Base-by-base conservation (phyloP, 1,284 basidiomycete genomes). In the Leucoagaricus sp. region DNA sequence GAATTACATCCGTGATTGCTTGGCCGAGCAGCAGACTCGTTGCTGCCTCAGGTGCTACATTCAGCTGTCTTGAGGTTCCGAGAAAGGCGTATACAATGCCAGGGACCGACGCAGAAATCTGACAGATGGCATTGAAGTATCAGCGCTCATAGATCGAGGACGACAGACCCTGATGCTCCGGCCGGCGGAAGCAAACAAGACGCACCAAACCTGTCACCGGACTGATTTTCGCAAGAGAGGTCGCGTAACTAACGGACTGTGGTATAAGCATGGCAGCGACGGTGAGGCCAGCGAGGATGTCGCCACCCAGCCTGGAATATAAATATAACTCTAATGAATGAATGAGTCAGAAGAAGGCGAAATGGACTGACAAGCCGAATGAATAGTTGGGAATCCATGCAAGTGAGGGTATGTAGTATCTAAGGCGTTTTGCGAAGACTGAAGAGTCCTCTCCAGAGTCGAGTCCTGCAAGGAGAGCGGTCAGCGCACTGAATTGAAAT, bases 221-320 rank as follows among this genome's bases (percentile, higher is more conserved):
- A 61, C 83, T 88, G 36, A 95, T 75, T 60, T 87, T 84, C 8
- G 94, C 94, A 5, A 98, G 76, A 2, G 91, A 89, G 1, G 89
- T 87, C 2, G 94, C 94, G 68, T 97, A 98, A 64, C 91, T 93
- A 72, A 98, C 91, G 1, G 91, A 93, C 70, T 94, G 93, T 3
- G 95, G 95, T 61, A 97, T 92, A 47, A 97, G 80, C 75, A 97
- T 87, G 59, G 89, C 93, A 7, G 94, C 91, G 6, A 96, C 86
- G 0, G 94, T 95, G 15, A 95, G 66, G 3, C 94, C 95, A 12
- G 93, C 92, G 0, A 93, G 77, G 7, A 93, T 64, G 70, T 97
- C 94, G 10, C 93, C 93, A 7, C 83, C 81, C 28, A 96, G 78
- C 46, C 91, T 93, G 47, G 47, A 36, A 19, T 46, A 46, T 53